Evolutionary conservation across 2,329 filamentous ascomycete species (phyloP).

Genomic region (Alternaria postmessia): DNA sequence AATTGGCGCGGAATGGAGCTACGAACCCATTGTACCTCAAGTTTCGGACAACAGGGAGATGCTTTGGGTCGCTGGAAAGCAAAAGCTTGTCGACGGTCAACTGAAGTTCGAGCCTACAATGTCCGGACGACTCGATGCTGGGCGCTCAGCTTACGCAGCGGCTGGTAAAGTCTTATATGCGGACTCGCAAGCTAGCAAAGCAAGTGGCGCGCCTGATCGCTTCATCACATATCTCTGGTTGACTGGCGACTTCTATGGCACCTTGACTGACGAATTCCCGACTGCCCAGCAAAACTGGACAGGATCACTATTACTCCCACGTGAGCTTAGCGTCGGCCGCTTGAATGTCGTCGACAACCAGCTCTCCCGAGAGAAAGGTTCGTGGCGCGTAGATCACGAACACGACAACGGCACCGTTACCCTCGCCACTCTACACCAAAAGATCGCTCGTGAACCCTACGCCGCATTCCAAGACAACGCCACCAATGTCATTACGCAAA

Average conservation of each 20-base stretch:
- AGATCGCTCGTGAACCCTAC: constrained; percentile 51
- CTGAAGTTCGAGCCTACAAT: constrained; percentile 51
- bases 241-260: constrained; percentile 55
- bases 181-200: constrained; percentile 49
- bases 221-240: constrained; percentile 56
- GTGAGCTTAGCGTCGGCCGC: constrained; percentile 54
- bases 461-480: constrained; percentile 42
- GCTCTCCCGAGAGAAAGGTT: constrained; percentile 50
- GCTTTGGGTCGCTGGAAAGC: constrained; percentile 54
- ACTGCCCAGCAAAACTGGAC: constrained; percentile 57
- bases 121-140: constrained; percentile 55
- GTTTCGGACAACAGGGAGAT: constrained; percentile 53
- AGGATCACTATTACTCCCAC: constrained; percentile 54
- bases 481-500: constrained; percentile 24
- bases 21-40: constrained; percentile 51
- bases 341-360: constrained; percentile 55
- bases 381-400: constrained; percentile 50
- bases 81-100: constrained; percentile 39
- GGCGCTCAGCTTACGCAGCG: constrained; percentile 54
- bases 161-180: constrained; percentile 54
- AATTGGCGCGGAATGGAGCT: constrained; percentile 55
- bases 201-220: constrained; percentile 52
- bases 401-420: constrained; percentile 46
- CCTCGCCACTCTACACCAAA: constrained; percentile 51
- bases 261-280: constrained; percentile 46